phyloP scores from a whole-genome alignment of 257 asterid species.

The Solanum peruvianum region DNA sequence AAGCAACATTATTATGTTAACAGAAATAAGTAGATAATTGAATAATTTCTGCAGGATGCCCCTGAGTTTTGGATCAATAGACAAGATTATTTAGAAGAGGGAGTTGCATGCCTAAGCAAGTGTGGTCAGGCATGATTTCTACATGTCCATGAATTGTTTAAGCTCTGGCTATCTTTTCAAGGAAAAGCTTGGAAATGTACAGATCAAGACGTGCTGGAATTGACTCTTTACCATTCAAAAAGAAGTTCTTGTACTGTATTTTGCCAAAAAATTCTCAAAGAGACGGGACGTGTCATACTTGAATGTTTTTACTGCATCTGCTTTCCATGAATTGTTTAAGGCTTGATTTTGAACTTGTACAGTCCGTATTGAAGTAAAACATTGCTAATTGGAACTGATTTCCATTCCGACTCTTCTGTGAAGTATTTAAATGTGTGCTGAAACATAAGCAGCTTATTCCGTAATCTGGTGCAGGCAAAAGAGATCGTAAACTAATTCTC shows the following conservation, averaged over 20 bases:
- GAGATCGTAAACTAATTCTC: background rate
- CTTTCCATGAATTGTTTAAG: background rate
- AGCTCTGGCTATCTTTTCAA: background rate
- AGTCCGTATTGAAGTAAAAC: background rate
- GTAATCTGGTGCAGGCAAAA: background rate
- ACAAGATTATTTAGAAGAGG: conserved; percentile 97
- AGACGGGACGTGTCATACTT: background rate
- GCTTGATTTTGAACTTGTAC: background rate
- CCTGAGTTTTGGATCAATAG: conserved; percentile 97
- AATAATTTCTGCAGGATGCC: conserved; percentile 61
- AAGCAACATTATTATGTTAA: background rate
- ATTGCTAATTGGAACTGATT: background rate
- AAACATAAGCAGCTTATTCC: background rate
- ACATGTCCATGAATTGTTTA: background rate
- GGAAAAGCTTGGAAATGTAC: background rate
- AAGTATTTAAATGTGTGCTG: background rate
- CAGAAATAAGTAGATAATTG: background rate
- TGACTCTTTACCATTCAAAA: background rate
- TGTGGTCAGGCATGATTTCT: conserved; percentile 63
- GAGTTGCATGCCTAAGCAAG: conserved; percentile 85
- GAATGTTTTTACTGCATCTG: background rate
- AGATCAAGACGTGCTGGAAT: background rate
- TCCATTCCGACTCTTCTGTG: background rate
- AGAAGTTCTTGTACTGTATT: background rate
- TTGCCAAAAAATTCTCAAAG: background rate